phyloP scores from a whole-genome alignment of 345 rosid species.

The Luvunga scandens region DNA sequence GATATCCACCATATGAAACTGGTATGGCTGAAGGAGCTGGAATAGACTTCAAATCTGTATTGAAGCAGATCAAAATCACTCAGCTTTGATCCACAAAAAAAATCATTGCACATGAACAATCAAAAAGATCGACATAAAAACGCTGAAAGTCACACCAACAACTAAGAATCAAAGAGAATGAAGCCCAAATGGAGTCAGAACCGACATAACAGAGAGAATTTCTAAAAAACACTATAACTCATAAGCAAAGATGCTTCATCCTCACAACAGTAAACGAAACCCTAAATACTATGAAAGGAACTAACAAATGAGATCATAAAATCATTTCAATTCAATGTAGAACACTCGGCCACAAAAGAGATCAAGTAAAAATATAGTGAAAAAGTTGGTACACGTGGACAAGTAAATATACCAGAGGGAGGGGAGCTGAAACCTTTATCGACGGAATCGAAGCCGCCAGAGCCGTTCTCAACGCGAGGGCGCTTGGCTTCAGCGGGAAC shows the following conservation, averaged over 20 bases:
- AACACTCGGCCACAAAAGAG: too few relatives aligned
- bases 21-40: constrained; percentile 58
- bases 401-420: constrained; percentile 30
- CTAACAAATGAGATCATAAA: too few relatives aligned
- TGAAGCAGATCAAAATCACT: constrained; percentile 6
- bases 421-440: constrained; percentile 58
- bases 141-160: too few relatives aligned
- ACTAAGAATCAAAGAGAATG: too few relatives aligned
- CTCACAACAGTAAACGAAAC: too few relatives aligned
- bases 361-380: too few relatives aligned
- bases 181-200: too few relatives aligned
- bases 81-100: neutral
- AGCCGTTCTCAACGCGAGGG: constrained; percentile 72
- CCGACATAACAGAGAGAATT: too few relatives aligned
- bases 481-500: constrained; percentile 67
- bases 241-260: too few relatives aligned
- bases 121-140: neutral
- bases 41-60: constrained; percentile 55
- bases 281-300: too few relatives aligned
- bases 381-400: neutral
- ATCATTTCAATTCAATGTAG: too few relatives aligned
- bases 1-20: constrained; percentile 65
- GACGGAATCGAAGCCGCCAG: constrained; percentile 49
- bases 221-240: too few relatives aligned
- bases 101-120: neutral